Base-by-base conservation (phyloP, 1,284 basidiomycete species). In the Xerocomus amazonicus region DNA sequence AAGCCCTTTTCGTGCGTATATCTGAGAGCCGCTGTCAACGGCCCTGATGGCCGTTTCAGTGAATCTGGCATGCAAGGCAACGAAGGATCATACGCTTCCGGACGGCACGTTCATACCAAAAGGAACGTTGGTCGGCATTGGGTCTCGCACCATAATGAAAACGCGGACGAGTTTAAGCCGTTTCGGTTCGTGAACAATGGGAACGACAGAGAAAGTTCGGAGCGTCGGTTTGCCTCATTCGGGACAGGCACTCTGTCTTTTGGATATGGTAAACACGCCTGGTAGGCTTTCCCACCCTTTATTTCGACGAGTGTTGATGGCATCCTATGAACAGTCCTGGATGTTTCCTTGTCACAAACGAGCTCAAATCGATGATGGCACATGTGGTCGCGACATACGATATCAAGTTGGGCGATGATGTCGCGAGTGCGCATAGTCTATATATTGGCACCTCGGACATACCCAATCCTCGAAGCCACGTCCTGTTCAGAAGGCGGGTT, bases 31-130 rank as follows among this genome's bases (percentile, higher is more conserved):
- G 35, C n/a, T 5, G 13, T n/a, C 12, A 31, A 31, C 9, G 3
- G 5, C 16, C 6, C 19, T 35, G 13, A 28, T 45, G 3, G 23
- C 4, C 9, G n/a, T 17, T 1, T 17, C 9, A 74, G 70, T 69
- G 41, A 49, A 41, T 17, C 54, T 71, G 53, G 38, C 31, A 3
- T 67, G 73, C 42, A 59, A 56, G 40, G 70, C 66, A 0, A 16
- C 70, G 38, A 62, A 66, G 31, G 65, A 69, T 13, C 70, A 64
- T 53, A 68, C 63, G 0, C 70, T 75, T 53, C 69, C 68, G 3
- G 68, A 76, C 48, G 75, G 74, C 0, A 69, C 69, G 1, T 57
- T 62, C 19, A 41, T 76, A 9, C 74, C 73, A 1, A 57, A 63
- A 16, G 73, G 73, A 9, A 51, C 61, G 0, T 35, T 54, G 9